phyloP scores from a whole-genome alignment of 148 eudicot species.

The Chenopodium berlandieri region DNA sequence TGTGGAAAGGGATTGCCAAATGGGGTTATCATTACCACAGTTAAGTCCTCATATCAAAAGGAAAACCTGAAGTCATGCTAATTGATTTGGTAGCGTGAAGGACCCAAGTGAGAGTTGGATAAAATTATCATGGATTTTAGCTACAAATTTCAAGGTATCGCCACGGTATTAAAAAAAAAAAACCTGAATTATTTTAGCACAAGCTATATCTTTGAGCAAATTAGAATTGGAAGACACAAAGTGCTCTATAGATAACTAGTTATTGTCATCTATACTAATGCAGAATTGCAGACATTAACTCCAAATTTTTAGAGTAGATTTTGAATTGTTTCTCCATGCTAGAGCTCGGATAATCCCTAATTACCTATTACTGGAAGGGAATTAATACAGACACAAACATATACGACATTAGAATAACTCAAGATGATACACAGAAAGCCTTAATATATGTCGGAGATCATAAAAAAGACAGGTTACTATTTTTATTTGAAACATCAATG shows the following conservation, averaged over 20 bases:
- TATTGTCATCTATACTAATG: neutral
- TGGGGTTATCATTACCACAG: neutral
- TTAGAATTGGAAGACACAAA: neutral
- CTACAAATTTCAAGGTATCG: neutral
- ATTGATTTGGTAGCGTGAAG: neutral
- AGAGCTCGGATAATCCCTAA: too few relatives aligned
- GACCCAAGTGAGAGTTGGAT: neutral
- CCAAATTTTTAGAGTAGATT: too few relatives aligned
- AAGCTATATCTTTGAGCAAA: neutral
- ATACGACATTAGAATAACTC: too few relatives aligned
- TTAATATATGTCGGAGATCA: too few relatives aligned
- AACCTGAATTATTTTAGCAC: neutral
- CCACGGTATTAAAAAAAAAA: neutral
- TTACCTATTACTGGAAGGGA: too few relatives aligned
- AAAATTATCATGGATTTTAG: neutral
- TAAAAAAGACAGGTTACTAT: too few relatives aligned
- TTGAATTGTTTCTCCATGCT: too few relatives aligned
- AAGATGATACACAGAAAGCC: too few relatives aligned
- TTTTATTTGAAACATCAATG: too few relatives aligned
- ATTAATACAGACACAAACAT: too few relatives aligned
- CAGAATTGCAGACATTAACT: neutral
- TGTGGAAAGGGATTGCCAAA: too few relatives aligned
- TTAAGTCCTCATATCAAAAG: neutral
- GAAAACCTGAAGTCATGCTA: neutral
- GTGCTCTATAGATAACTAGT: neutral